Base-by-base conservation (phyloP, 2,329 filamentous ascomycete species). In the Hypoxylon rubiginosum region DNA sequence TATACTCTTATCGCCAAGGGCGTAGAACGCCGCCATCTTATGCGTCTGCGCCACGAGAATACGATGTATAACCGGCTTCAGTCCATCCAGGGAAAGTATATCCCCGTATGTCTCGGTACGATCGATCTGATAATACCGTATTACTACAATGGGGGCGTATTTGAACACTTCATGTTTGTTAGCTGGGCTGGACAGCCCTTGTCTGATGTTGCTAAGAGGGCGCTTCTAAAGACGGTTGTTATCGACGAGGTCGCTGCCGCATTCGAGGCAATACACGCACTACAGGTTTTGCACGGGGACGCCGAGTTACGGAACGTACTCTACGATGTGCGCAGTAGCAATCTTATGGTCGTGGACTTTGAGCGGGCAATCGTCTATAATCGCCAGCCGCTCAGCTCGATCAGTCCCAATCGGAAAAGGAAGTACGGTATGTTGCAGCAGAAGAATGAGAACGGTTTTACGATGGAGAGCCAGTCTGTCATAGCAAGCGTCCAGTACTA, bases 1-100 rank as follows among this genome's bases (percentile, higher is more conserved):
- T 82, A 82, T 51, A 80, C 76, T 45, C 70, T 82, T 19, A 74
- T 82, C 2, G 78, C 79, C 13, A 82, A 82, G 68, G 79, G 78
- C 4, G 71, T 81, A 13, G 73, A 81, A 68, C 39, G 21, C 0
- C 9, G 55, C 4, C 52, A 78, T 51, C 28, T 61, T 1, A 19
- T 2, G 4, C 53, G 55, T 30, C 67, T 82, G 2, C 68, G 58
- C 17, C 64, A 79, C 52, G 74, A 82, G 57, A 70, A 74, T 7
- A 26, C 73, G 7, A 63, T 81, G 0, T 81, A 82, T 59, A 45
- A 73, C 51, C 60, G 59, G 19, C 58, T 81, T 8, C 24, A 26
- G 8, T 39, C 64, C 11, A 69, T 81, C 41, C 74, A 82, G 61
- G 79, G 79, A 17, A 71, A 69, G 28, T 36, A 71, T 58, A 58